Percentiles rank a stretch among this genome's conserved stretches.
Evolutionary conservation across 176 grass and related monocot genomes (phyloP).

Genomic region (Stipa capillata): DNA sequence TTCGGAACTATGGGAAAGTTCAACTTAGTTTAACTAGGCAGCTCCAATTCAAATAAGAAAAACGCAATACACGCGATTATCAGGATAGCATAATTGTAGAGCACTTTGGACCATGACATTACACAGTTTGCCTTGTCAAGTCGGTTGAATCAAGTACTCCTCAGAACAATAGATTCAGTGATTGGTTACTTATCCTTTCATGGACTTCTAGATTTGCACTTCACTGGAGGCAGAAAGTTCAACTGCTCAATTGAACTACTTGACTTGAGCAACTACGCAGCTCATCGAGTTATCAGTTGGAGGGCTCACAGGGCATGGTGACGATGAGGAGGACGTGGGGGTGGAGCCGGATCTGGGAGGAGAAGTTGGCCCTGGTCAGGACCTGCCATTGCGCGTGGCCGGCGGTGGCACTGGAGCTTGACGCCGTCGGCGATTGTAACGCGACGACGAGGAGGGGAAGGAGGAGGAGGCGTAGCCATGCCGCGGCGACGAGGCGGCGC

Average conservation of each 20-base stretch:
- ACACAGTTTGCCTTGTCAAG: not conserved
- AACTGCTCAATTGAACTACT: not conserved
- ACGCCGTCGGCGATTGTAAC: not conserved
- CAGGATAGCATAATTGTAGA: not conserved
- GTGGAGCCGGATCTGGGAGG: constrained; percentile 77
- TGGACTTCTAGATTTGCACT: not conserved
- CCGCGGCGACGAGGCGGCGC: constrained; percentile 5
- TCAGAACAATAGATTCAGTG: not conserved
- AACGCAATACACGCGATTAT: not conserved
- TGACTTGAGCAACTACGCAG: not conserved
- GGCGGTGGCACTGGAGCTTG: constrained; percentile 1
- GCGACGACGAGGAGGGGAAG: constrained; percentile 5
- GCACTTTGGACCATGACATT: not conserved
- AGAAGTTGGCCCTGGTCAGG: constrained; percentile 64
- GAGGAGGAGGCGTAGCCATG: constrained; percentile 23
- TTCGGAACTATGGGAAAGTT: not conserved
- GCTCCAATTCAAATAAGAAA: not conserved
- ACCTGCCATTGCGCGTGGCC: constrained; percentile 49
- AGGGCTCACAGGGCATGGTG: constrained; percentile 75
- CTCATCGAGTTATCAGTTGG: not conserved
- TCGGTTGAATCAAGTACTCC: not conserved
- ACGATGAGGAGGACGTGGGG: constrained; percentile 57
- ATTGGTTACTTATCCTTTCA: not conserved
- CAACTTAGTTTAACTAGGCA: not conserved
- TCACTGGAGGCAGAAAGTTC: not conserved